Base-by-base conservation (phyloP, 2,329 filamentous ascomycete genomes). In the Ophiostoma ulmi region DNA sequence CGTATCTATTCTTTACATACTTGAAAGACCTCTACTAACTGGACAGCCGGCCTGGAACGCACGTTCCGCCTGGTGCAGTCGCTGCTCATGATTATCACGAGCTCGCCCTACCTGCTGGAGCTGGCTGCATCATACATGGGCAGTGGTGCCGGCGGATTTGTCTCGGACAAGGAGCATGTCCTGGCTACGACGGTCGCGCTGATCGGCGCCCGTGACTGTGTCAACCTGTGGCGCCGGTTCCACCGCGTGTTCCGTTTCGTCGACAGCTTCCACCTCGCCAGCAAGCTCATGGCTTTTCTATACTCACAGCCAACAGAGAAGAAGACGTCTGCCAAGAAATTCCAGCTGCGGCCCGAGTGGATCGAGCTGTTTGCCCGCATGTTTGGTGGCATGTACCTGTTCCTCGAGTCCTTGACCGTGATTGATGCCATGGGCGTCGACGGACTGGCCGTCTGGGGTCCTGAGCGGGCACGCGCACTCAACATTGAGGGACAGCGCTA, bases 161-260 rank as follows among this genome's bases (percentile, higher is more conserved):
- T 22, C 36, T 20, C 36, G 11, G 38, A 52, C 2, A 22, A 52
- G 11, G 14, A 10, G 36, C 35, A 63, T 63, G 73, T 64, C 68
- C 74, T 72, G 73, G 77, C 73, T 58, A 70, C 77, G 11, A 73
- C 77, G 7, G 64, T 79, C 5, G 39, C 67, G 44, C 65, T 75
- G 1, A 36, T 58, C 22, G 73, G 70, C 14, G 75, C 87, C 22
- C 80, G 80, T 72, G 73, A 76, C 64, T 81, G 80, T 55, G 76
- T 87, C 70, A 83, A 81, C 73, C 75, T 86, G 63, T 79, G 80
- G 22, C 83, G 91, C 52, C 86, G 90, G 31, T 88, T 86, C 78
- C 84, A 92, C 76, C 87, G 91, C 14, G 80, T 91, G 71, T 90
- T 91, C 77, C 88, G 88, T 75, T 92, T 90, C 77, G 79, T 91